Percentiles rank a stretch among this genome's conserved stretches.
Evolutionary conservation across 1,284 basidiomycete species (phyloP).

Genomic region (Waitea zeae): DNA sequence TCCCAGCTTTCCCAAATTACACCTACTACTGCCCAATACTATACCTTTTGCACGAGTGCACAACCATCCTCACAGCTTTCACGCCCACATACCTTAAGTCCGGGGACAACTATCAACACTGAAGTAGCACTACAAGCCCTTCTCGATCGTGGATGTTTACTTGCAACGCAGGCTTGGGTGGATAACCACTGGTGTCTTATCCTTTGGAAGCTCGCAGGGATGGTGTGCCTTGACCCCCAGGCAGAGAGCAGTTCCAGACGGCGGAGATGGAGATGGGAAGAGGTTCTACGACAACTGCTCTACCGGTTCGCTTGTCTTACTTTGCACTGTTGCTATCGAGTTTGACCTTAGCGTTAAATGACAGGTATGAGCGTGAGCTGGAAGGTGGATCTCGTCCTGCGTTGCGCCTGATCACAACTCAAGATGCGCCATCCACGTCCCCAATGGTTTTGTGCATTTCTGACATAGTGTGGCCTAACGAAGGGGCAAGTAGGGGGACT

Average conservation of each 20-base stretch:
- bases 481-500: conserved; percentile 18
- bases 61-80: conserved; percentile 1
- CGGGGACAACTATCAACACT: conserved; percentile 25
- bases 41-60: conserved; percentile 35
- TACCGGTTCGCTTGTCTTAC: conserved; percentile 45
- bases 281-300: conserved; percentile 67
- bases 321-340: conserved; percentile 1
- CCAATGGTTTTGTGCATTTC: conserved; percentile 82
- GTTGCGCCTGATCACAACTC: conserved; percentile 60
- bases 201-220: conserved; percentile 87
- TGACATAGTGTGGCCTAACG: conserved; percentile 36
- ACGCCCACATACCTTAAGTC: conserved; percentile 7
- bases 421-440: conserved; percentile 50
- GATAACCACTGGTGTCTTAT: conserved; percentile 84
- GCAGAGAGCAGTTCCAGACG: conserved; percentile 26
- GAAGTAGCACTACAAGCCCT: conserved; percentile 35
- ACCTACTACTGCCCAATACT: conserved; percentile 39
- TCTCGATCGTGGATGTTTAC: conserved; percentile 29
- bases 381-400: conserved; percentile 67
- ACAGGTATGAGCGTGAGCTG: conserved; percentile 82
- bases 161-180: conserved; percentile 69
- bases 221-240: conserved; percentile 56
- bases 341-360: neutral
- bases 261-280: conserved; percentile 64
- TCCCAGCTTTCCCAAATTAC: conserved; percentile 41